phyloP scores from a whole-genome alignment of 441 rosid species.

The Erodium trifolium region DNA sequence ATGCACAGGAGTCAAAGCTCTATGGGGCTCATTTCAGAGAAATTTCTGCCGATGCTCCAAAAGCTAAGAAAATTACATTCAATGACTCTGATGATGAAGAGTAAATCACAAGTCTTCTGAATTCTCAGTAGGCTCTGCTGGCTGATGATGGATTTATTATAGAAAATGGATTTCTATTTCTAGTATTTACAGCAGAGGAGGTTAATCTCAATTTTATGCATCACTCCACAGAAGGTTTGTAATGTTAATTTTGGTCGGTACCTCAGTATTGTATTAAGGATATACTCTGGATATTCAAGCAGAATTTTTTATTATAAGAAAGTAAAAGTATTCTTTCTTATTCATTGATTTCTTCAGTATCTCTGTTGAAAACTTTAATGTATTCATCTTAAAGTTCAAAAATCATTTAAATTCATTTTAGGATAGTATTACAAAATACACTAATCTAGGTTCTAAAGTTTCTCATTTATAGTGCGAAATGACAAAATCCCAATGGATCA shows the following conservation, averaged over 20 bases:
- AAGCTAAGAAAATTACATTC: constrained; percentile 66
- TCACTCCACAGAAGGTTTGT: neutral
- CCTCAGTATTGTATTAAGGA: neutral
- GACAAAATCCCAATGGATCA: too few relatives aligned
- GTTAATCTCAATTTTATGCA: neutral
- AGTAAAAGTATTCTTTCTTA: neutral
- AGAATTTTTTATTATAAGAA: neutral
- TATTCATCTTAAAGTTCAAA: too few relatives aligned
- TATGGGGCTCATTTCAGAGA: constrained; percentile 93
- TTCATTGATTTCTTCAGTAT: neutral
- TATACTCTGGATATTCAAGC: neutral
- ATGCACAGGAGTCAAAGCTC: constrained; percentile 71
- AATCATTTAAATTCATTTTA: too few relatives aligned
- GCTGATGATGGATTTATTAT: neutral
- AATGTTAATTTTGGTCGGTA: neutral
- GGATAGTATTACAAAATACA: too few relatives aligned
- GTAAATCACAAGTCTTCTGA: constrained; percentile 8
- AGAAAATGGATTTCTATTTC: neutral
- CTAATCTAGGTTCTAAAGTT: too few relatives aligned
- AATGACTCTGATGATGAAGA: constrained; percentile 72
- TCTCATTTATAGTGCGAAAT: too few relatives aligned
- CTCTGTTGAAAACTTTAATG: too few relatives aligned
- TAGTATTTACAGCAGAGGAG: neutral
- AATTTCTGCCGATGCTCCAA: constrained; percentile 84
- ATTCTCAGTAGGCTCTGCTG: neutral